Base-by-base conservation (phyloP, 352 stramenopile genomes). In the Peronospora farinosa region DNA sequence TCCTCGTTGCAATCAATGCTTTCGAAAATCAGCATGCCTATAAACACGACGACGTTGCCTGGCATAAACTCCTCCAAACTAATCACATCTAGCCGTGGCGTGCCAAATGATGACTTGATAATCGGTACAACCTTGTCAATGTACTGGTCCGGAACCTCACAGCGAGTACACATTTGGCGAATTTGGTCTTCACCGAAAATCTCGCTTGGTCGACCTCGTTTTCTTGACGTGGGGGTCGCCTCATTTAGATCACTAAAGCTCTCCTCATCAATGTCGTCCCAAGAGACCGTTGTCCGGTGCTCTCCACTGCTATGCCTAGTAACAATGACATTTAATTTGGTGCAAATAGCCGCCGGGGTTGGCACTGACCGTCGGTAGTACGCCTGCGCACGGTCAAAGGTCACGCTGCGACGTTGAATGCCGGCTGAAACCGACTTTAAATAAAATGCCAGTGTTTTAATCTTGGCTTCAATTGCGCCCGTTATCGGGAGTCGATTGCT, bases 1-100 rank as follows among this genome's bases (percentile, higher is more conserved):
- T 84, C 65, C 17, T 69, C 63, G 11, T 52, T 60, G 32, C 60
- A 74, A 45, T 81, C 75, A 27, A 92, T 74, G 40, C 65, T 74
- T 37, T 67, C 57, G 28, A 92, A 89, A 35, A 92, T 75, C n/a
- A 86, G 50, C 61, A 82, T 80, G 13, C 77, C 75, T 23, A 92
- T 55, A 42, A 89, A 70, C 32, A 86, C 60, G 5, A 88, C 62
- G 16, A 83, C 72, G 48, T 86, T 84, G 19, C 65, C 62, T 7
- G 66, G 69, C 25, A 88, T 64, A 17, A 82, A 76, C n/a, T 82
- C 63, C 31, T 84, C 71, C 21, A 92, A 54, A n/a, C 66, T 57
- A 15, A 87, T 78, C 37, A 92, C 61, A 55, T 92, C 78, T 27
- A 92, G 58, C 30, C 79, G 54, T 15, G 65, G 74, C 5, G 80